phyloP scores from a whole-genome alignment of 352 stramenopile genomes.

The Peronospora destructor region DNA sequence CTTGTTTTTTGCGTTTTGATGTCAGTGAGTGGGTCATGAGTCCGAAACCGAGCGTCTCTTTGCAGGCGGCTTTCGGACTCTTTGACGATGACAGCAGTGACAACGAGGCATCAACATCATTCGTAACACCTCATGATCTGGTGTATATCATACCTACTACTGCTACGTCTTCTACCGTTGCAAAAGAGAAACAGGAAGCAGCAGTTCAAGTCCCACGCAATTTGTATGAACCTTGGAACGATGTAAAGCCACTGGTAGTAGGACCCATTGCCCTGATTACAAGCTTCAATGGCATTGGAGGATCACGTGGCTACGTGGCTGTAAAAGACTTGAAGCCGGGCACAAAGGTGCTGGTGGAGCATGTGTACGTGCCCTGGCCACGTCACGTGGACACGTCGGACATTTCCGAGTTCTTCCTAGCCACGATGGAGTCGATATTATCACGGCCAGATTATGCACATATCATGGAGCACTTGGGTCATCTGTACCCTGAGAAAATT shows the following conservation, averaged over 20 bases:
- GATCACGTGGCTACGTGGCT: conserved; percentile 86
- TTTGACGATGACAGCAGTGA: conserved; percentile 81
- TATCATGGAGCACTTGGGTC: conserved; percentile 71
- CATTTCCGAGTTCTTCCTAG: conserved; percentile 78
- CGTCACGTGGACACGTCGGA: conserved; percentile 73
- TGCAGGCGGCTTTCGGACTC: conserved; percentile 71
- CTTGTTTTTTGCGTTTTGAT: too few species aligned
- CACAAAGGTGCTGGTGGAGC: conserved; percentile 87
- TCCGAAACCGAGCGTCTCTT: conserved; percentile 36
- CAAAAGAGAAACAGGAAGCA: conserved; percentile 6
- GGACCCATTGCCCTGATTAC: conserved; percentile 68
- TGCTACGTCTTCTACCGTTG: not conserved
- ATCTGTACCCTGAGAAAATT: conserved; percentile 84
- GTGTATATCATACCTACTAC: conserved; percentile 15
- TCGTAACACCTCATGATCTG: conserved; percentile 21
- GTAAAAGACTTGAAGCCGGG: conserved; percentile 67
- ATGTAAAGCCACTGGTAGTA: conserved; percentile 73
- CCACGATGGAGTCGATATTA: conserved; percentile 85
- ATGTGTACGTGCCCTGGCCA: conserved; percentile 87
- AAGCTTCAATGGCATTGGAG: conserved; percentile 54
- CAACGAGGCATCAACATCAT: conserved; percentile 20
- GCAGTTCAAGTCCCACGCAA: conserved; percentile 18
- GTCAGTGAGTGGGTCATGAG: conserved; percentile 3
- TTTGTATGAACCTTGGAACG: conserved; percentile 66
- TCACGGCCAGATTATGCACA: conserved; percentile 51